These are phyloP conservation scores for Tulasnella sp. DNA, from an alignment of 768 basidiomycete species.

Conservation along the genomic window DNA sequence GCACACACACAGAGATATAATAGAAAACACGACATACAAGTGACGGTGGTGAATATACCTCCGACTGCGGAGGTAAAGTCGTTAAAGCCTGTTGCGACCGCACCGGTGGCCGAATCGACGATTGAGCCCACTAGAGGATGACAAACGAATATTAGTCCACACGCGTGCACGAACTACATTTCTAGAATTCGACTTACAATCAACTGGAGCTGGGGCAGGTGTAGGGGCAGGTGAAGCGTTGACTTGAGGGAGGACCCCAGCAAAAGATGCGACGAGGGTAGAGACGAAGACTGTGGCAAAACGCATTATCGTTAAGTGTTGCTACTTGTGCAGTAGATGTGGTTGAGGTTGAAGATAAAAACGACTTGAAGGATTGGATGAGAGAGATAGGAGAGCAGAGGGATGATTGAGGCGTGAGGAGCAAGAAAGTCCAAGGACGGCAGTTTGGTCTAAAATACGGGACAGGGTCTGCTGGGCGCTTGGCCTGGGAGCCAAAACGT, in stretches of 20 bases:
- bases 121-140: not conserved
- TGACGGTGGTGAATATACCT: constrained; percentile 30
- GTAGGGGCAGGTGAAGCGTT: not conserved
- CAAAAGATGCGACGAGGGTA: not conserved
- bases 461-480: not conserved
- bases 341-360: too few relatives aligned
- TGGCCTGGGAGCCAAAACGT: not conserved
- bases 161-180: not conserved
- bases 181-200: not conserved
- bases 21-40: constrained; percentile 17
- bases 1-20: too few relatives aligned
- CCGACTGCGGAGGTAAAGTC: constrained; percentile 13
- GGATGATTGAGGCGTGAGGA: not conserved
- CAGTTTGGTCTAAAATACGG: not conserved
- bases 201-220: not conserved
- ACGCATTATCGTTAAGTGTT: not conserved
- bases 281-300: not conserved
- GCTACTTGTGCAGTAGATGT: not conserved
- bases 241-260: not conserved
- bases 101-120: not conserved
- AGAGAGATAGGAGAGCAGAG: not conserved
- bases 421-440: not conserved
- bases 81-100: constrained; percentile 16
- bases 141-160: not conserved
- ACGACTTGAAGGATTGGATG: not conserved